These are phyloP conservation scores for Orbilia javanica DNA, from an alignment of 2,329 filamentous ascomycete species.

Conservation along the genomic window DNA sequence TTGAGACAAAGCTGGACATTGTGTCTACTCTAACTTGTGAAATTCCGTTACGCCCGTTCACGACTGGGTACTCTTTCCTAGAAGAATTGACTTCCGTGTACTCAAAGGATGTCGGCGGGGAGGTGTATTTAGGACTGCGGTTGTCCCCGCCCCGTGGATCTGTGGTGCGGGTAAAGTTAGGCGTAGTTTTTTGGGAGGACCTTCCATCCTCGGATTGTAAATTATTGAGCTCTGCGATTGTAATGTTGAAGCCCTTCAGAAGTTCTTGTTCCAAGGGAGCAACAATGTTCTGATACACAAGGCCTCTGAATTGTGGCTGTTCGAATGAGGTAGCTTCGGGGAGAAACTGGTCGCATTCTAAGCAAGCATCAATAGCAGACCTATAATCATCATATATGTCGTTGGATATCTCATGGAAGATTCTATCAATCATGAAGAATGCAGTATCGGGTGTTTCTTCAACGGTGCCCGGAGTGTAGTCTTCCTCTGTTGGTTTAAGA, in stretches of 20 bases:
- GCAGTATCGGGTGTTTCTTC: conserved; percentile 24
- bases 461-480: not conserved
- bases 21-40: not conserved
- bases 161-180: not conserved
- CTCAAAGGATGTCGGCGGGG: not conserved
- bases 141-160: not conserved
- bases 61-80: not conserved
- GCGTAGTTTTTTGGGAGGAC: not conserved
- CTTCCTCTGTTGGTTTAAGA: conserved; percentile 24
- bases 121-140: not conserved
- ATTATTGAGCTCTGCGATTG: not conserved
- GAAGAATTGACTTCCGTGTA: not conserved
- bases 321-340: conserved; percentile 10
- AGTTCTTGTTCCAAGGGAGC: conserved; percentile 28
- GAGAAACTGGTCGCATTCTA: conserved; percentile 23
- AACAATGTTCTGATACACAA: conserved; percentile 24
- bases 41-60: not conserved
- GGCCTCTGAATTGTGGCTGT: not conserved
- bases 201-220: not conserved
- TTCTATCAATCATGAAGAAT: conserved; percentile 28
- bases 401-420: conserved; percentile 24
- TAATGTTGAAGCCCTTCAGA: conserved; percentile 18
- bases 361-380: conserved; percentile 34
- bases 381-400: conserved; percentile 31
- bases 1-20: not conserved